Base-by-base conservation (phyloP, 164 flowering plant genomes). In the Vitis labrusca region DNA sequence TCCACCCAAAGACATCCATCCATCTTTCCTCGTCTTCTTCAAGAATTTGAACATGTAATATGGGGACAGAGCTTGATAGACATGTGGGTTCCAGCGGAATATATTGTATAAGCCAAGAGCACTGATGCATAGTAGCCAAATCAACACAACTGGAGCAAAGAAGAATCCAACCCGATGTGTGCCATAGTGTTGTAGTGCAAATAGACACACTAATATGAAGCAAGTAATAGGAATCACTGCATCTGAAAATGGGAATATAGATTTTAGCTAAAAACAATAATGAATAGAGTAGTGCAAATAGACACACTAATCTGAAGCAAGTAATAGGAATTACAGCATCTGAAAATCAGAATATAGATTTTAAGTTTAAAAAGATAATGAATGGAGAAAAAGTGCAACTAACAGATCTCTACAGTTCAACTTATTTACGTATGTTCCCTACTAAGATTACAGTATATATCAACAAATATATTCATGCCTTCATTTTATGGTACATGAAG, bases 1-100 rank as follows among this genome's bases (percentile, higher is more conserved):
- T 55, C 98, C 98, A 64, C 98, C 98, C 72, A 94, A 78, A 57
- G 98, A 94, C 97, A 92, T 92, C 98, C 98, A 94, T 54, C 98
- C 98, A 61, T 92, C 72, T 75, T 73, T 85, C 75, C 80, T 79
- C 2, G 98, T 94, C 82, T 94, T 94, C 80, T 79, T 90, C 83
- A 94, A 82, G 84, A 94, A 94, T 77, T 82, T 85, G 84, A 83
- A 85, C 97, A 94, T 94, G 82, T 94, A 94, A 72, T 85, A 85
- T n/a, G 98, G 98, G 14, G 98, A 94, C 53, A 94, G 89, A 60
- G 98, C 98, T 77, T 85, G 76, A 79, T 88, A 92, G 16, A 94
- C 91, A 60, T 82, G 85, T 57, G 89, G 94, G 64, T 94, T 94
- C 96, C 97, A 94, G 61, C 76, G 79, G 73, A 92, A 56, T 69